These are phyloP conservation scores for Capronia epimyces DNA, from an alignment of 2,329 filamentous ascomycete species.

Conservation along the genomic window DNA sequence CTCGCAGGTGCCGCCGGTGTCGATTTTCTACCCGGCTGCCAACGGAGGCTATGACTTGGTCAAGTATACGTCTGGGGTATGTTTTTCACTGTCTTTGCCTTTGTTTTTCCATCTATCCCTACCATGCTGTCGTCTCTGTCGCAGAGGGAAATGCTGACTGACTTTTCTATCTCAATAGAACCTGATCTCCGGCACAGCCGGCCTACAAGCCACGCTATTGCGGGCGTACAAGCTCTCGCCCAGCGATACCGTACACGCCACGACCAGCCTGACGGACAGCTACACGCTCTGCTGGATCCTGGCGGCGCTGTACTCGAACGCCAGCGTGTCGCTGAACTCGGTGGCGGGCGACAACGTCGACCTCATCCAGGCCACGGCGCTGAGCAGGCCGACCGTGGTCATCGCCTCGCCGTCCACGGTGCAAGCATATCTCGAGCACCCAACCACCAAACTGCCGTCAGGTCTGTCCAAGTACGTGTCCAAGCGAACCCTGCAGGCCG, in stretches of 20 bases:
- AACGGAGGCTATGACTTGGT: conserved; percentile 61
- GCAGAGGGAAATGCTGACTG: conserved; percentile 14
- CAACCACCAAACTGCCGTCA: conserved; percentile 35
- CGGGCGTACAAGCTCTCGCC: conserved; percentile 65
- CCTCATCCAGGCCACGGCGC: conserved; percentile 65
- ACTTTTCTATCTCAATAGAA: conserved; percentile 53
- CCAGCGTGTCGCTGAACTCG: conserved; percentile 81
- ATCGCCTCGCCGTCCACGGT: conserved; percentile 54
- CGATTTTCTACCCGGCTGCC: conserved; percentile 37
- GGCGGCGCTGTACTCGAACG: conserved; percentile 75
- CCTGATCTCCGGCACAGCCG: conserved; percentile 78
- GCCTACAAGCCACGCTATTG: conserved; percentile 70
- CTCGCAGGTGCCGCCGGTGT: conserved; percentile 43
- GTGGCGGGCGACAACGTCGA: conserved; percentile 70
- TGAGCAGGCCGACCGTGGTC: conserved; percentile 64
- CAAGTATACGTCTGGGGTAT: conserved; percentile 66
- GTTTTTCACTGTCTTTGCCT: conserved; percentile 14
- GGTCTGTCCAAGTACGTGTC: conserved; percentile 16
- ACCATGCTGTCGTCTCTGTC: no score
- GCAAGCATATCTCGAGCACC: conserved; percentile 60
- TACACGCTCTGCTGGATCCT: conserved; percentile 77
- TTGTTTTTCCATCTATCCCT: background rate
- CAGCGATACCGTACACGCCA: conserved; percentile 77
- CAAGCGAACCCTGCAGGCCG: conserved; percentile 50
- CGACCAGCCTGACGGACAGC: conserved; percentile 70